Evolutionary conservation across 306 rosid species (phyloP).

Genomic region (Casuarina glauca): DNA sequence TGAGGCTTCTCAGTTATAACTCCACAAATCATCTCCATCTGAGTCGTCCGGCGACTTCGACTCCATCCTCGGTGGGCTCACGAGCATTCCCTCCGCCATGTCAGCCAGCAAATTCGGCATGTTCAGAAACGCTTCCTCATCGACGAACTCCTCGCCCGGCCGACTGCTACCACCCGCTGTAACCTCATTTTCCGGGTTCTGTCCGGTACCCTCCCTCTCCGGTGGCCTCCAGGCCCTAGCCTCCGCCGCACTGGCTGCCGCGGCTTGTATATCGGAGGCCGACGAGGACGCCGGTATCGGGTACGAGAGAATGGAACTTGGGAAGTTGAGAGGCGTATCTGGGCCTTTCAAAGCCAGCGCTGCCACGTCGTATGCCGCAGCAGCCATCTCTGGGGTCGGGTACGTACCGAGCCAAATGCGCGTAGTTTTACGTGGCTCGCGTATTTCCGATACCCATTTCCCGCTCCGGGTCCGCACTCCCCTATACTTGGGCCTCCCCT

Average conservation of each 20-base stretch:
- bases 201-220: background rate
- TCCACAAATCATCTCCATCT: conserved; percentile 50
- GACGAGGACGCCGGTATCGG: conserved; percentile 73
- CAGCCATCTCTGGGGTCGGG: conserved; percentile 82
- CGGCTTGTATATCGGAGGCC: conserved; percentile 61
- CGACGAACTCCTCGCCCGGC: conserved; percentile 33
- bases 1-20: conserved; percentile 14
- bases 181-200: background rate
- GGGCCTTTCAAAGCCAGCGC: conserved; percentile 84
- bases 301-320: conserved; percentile 44
- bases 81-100: conserved; percentile 64
- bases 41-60: conserved; percentile 46
- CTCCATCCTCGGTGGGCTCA: conserved; percentile 55
- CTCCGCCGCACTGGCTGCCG: conserved; percentile 78
- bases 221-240: conserved; percentile 21
- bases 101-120: conserved; percentile 57
- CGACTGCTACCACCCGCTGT: background rate
- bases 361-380: conserved; percentile 93
- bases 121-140: conserved; percentile 50
- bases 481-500: conserved; percentile 40
- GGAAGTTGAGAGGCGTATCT: conserved; percentile 68
- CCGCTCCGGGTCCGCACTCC: conserved; percentile 80
- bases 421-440: conserved; percentile 85
- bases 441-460: conserved; percentile 94
- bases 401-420: conserved; percentile 97